Percentiles rank a stretch among this genome's conserved stretches.
Conservation (phyloP, 2,329 filamentous ascomycete species). For the Zymoseptoria tritici region DNA sequence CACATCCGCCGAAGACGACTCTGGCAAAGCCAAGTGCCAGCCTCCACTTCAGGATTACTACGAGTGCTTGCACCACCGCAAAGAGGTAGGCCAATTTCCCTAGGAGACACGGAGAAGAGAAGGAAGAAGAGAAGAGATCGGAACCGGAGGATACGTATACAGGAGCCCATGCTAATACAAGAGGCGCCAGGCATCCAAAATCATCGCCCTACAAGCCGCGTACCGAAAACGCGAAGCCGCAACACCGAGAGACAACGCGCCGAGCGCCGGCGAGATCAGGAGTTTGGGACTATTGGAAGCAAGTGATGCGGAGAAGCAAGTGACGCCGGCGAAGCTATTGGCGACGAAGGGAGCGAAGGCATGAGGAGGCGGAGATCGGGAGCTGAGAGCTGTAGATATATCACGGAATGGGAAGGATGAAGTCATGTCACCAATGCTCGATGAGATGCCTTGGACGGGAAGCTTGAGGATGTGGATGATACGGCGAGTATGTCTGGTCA, state of each 20-base stretch:
- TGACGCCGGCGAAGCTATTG: constrained; percentile 39
- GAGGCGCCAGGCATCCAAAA: constrained; percentile 64
- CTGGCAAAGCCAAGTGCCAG: constrained; percentile 79
- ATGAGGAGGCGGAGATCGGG: constrained; percentile 2
- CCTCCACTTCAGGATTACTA: constrained; percentile 92
- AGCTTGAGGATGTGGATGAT: neutral
- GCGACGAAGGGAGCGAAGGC: constrained; percentile 19
- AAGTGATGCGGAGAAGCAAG: constrained; percentile 66
- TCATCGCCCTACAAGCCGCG: constrained; percentile 69
- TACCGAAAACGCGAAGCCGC: constrained; percentile 73
- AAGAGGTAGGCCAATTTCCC: constrained; percentile 64
- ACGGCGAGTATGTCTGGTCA: too few species aligned
- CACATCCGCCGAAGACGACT: constrained; percentile 67
- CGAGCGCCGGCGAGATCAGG: constrained; percentile 78
- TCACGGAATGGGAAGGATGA: constrained; percentile 3
- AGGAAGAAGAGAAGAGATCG: neutral
- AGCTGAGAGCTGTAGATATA: constrained; percentile 6
- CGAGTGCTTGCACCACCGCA: constrained; percentile 97
- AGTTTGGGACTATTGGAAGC: constrained; percentile 70
- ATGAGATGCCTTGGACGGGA: neutral
- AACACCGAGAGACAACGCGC: constrained; percentile 70
- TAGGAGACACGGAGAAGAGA: neutral
- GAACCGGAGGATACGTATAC: neutral
- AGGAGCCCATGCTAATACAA: neutral
- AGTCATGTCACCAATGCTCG: neutral